These are phyloP conservation scores for Floccularia luteovirens DNA, from an alignment of 768 basidiomycete species.

Conservation along the genomic window DNA sequence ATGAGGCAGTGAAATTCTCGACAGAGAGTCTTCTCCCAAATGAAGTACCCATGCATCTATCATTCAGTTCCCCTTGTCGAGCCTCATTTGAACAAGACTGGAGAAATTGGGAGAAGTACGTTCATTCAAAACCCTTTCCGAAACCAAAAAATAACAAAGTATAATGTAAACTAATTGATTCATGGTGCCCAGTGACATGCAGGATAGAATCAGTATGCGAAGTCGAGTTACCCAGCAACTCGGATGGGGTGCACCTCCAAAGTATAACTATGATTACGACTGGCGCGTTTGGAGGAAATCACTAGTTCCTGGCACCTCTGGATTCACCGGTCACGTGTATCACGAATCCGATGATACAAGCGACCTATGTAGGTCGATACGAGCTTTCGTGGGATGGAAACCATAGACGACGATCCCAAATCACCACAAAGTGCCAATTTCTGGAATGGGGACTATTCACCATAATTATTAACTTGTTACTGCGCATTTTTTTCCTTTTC, in stretches of 20 bases:
- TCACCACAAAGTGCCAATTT: neutral
- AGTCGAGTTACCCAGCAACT: constrained; percentile 35
- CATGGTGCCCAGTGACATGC: constrained; percentile 56
- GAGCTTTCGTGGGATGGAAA: constrained; percentile 52
- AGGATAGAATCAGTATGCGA: constrained; percentile 59
- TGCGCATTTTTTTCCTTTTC: too few species aligned
- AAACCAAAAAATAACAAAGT: too few species aligned
- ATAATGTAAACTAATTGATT: constrained; percentile 3
- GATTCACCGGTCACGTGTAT: constrained; percentile 7
- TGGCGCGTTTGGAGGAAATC: constrained; percentile 44
- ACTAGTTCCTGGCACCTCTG: constrained; percentile 18
- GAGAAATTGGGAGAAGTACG: constrained; percentile 66
- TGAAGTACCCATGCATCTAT: constrained; percentile 4
- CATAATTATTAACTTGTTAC: neutral
- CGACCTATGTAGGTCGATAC: constrained; percentile 39
- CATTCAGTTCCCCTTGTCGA: constrained; percentile 25
- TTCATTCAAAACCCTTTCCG: constrained; percentile 4
- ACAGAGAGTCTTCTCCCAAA: constrained; percentile 19
- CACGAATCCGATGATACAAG: constrained; percentile 14
- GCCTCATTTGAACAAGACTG: constrained; percentile 63
- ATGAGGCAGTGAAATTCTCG: too few species aligned
- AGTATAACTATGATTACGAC: constrained; percentile 42
- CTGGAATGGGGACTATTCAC: neutral
- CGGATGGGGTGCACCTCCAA: constrained; percentile 43
- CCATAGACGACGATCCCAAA: constrained; percentile 7